phyloP scores from a whole-genome alignment of 2,329 filamentous ascomycete species.

The Xylariaceae sp. region DNA sequence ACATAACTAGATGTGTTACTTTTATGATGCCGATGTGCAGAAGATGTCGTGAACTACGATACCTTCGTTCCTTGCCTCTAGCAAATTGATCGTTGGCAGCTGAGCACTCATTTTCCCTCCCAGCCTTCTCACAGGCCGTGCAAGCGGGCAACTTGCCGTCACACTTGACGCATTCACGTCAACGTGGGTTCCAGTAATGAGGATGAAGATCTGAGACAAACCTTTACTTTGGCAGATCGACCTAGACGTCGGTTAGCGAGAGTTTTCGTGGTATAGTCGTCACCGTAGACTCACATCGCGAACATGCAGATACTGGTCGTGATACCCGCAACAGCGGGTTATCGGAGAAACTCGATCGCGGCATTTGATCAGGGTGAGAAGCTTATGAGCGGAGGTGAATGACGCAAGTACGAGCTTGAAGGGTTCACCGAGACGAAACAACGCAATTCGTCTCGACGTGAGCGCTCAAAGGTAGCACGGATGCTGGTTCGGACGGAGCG shows the following conservation, averaged over 20 bases:
- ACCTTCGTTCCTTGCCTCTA: slow-evolving; percentile 89
- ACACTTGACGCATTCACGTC: slow-evolving; percentile 49
- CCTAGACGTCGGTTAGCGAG: slow-evolving; percentile 29
- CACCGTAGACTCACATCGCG: slow-evolving; percentile 54
- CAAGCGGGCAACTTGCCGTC: slow-evolving; percentile 95
- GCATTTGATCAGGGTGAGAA: slow-evolving; percentile 21
- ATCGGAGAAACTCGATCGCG: slow-evolving; percentile 37
- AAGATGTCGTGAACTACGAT: not conserved
- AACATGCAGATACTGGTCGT: slow-evolving; percentile 74
- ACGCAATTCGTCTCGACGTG: too few relatives aligned
- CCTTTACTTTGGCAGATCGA: slow-evolving; percentile 90
- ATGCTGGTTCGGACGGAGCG: not conserved
- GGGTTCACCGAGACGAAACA: too few relatives aligned
- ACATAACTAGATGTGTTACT: slow-evolving; percentile 63
- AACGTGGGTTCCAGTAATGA: slow-evolving; percentile 1
- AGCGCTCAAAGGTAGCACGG: too few relatives aligned
- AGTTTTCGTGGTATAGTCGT: not conserved
- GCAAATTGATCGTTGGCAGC: slow-evolving; percentile 96
- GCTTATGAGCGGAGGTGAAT: too few relatives aligned
- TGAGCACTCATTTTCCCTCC: slow-evolving; percentile 81
- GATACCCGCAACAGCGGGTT: slow-evolving; percentile 67
- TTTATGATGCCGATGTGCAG: not conserved
- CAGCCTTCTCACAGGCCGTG: slow-evolving; percentile 89
- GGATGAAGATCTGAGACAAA: slow-evolving; percentile 23
- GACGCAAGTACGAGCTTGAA: too few relatives aligned